These are phyloP conservation scores for Fusarium agapanthi DNA, from an alignment of 2,329 filamentous ascomycete genomes.

Conservation along the genomic window DNA sequence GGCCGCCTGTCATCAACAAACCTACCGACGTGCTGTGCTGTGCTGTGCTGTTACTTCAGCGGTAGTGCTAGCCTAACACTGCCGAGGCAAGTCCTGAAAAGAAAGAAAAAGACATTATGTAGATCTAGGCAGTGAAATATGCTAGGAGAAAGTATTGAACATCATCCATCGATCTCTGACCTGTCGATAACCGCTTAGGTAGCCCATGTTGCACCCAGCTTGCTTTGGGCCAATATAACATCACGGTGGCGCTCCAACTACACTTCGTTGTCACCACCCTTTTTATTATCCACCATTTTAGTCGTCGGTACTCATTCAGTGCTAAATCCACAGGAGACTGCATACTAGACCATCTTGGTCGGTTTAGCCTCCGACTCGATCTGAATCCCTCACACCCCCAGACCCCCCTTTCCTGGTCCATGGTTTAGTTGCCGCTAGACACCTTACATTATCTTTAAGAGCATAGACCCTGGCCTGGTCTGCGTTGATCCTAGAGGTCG, in stretches of 20 bases:
- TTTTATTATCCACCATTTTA: conserved; percentile 38
- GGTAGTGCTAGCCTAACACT: conserved; percentile 15
- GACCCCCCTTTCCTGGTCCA: conserved; percentile 33
- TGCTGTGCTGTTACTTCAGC: conserved; percentile 8
- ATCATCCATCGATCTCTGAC: conserved; percentile 23
- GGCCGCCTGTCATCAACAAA: conserved; percentile 18
- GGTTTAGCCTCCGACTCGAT: conserved; percentile 36
- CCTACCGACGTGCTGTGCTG: background rate
- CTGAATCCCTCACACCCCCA: conserved; percentile 27
- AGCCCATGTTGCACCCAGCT: conserved; percentile 30
- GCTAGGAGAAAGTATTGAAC: conserved; percentile 1
- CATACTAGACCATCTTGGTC: conserved; percentile 24
- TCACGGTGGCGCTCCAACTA: conserved; percentile 37
- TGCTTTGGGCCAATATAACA: conserved; percentile 34
- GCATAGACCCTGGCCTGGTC: conserved; percentile 39
- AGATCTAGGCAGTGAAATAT: background rate
- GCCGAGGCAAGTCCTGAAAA: conserved; percentile 3
- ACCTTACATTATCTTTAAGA: conserved; percentile 37
- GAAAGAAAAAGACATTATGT: background rate
- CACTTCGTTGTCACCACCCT: conserved; percentile 37
- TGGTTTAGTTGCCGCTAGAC: conserved; percentile 40
- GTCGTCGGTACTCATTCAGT: conserved; percentile 36
- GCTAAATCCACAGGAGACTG: conserved; percentile 33
- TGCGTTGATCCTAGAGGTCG: conserved; percentile 36
- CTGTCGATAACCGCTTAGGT: conserved; percentile 33